Conservation (phyloP, 2,329 filamentous ascomycete genomes). For the Fusarium papillatum region DNA sequence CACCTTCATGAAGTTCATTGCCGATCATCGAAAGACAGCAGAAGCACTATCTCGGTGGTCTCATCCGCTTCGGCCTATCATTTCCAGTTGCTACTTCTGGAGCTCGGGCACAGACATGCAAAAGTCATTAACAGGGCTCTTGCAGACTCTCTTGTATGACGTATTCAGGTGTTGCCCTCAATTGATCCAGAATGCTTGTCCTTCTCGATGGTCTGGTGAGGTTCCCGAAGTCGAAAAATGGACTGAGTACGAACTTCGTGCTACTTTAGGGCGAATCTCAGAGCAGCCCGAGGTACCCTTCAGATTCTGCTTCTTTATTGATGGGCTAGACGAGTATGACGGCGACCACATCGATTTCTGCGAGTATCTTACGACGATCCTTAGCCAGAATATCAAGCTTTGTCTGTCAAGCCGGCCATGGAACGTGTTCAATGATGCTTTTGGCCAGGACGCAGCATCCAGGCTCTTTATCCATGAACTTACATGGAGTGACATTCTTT, state of each 20-base stretch:
- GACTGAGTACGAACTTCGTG: background rate
- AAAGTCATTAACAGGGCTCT: conserved; percentile 17
- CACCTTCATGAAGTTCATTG: conserved; percentile 19
- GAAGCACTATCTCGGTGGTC: background rate
- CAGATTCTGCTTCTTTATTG: conserved; percentile 11
- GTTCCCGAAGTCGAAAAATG: background rate
- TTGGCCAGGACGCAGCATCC: background rate
- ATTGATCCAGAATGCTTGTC: background rate
- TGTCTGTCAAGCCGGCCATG: conserved; percentile 29
- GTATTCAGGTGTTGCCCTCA: conserved; percentile 11
- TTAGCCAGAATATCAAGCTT: conserved; percentile 9
- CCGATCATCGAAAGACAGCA: background rate
- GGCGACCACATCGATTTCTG: conserved; percentile 27
- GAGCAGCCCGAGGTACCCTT: background rate
- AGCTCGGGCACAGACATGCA: conserved; percentile 23
- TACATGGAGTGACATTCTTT: conserved; percentile 15
- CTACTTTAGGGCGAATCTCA: background rate
- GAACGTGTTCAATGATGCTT: conserved; percentile 22
- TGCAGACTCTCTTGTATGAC: conserved; percentile 20
- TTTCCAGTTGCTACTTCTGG: conserved; percentile 30
- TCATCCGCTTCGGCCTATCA: background rate
- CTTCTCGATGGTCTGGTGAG: conserved; percentile 7
- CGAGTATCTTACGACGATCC: background rate
- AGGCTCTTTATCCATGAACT: conserved; percentile 29
- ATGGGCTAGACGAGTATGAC: conserved; percentile 32